Evolutionary conservation across 2,329 filamentous ascomycete genomes (phyloP).

Genomic region (Pseudocercospora macadamiae): DNA sequence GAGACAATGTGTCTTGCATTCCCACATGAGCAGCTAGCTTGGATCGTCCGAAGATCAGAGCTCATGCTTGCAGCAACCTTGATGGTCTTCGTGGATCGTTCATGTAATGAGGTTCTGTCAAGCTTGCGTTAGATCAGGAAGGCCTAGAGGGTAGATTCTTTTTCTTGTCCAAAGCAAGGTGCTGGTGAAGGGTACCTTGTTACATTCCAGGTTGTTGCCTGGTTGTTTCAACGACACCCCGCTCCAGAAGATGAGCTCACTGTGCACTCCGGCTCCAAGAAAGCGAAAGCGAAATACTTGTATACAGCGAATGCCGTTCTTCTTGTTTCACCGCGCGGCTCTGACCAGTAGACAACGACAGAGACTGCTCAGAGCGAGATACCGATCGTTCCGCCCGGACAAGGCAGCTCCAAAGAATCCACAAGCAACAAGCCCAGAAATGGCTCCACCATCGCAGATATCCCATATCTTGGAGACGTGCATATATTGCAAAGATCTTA

Average conservation of each 20-base stretch:
- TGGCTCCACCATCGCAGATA: slow-evolving; percentile 16
- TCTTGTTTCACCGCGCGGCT: too few species aligned
- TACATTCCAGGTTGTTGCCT: not conserved
- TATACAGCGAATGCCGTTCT: too few species aligned
- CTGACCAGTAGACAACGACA: too few species aligned
- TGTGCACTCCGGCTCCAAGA: too few species aligned
- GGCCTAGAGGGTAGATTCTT: not conserved
- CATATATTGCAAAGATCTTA: slow-evolving; percentile 18
- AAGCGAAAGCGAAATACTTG: too few species aligned
- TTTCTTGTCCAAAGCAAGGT: not conserved
- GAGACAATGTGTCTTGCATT: slow-evolving; percentile 38
- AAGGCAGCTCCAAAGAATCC: too few species aligned
- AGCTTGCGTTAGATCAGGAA: not conserved
- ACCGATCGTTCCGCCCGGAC: too few species aligned
- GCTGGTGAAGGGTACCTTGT: not conserved
- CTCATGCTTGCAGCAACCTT: not conserved
- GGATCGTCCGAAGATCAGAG: slow-evolving; percentile 1
- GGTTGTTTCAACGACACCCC: too few species aligned
- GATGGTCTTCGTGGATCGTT: not conserved
- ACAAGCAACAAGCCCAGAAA: too few species aligned
- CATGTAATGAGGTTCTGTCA: not conserved
- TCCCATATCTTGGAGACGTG: slow-evolving; percentile 21
- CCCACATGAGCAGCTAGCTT: slow-evolving; percentile 41
- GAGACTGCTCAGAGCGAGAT: too few species aligned
- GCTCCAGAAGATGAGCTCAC: too few species aligned